Conservation (phyloP, 805 yeast species). For the Tetrapisispora pingtungensis region DNA sequence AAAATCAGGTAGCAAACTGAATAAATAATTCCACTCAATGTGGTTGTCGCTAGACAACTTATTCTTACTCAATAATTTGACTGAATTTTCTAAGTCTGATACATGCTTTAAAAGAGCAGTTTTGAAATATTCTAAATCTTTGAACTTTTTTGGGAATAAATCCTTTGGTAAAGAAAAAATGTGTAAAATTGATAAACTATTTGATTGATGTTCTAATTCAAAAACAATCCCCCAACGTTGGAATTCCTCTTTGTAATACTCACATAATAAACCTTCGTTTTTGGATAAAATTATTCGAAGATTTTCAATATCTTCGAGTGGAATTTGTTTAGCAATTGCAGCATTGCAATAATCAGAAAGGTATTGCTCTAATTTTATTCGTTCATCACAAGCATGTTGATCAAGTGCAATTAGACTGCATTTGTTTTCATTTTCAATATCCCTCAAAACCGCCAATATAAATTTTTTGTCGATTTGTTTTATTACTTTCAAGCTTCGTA, state of each 20-base stretch:
- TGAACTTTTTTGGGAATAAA: slow-evolving; percentile 29
- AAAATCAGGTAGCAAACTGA: slow-evolving; percentile 40
- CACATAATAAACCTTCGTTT: slow-evolving; percentile 29
- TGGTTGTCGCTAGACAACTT: background rate
- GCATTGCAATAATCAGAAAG: slow-evolving; percentile 31
- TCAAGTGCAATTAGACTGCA: slow-evolving; percentile 41
- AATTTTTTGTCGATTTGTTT: slow-evolving; percentile 58
- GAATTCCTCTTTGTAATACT: slow-evolving; percentile 24
- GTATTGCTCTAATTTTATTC: slow-evolving; percentile 49
- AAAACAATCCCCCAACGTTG: slow-evolving; percentile 38
- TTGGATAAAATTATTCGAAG: slow-evolving; percentile 14
- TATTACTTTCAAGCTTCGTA: slow-evolving; percentile 30
- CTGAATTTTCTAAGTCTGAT: slow-evolving; percentile 32
- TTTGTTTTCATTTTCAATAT: background rate
- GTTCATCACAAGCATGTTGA: slow-evolving; percentile 82
- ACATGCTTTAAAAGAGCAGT: slow-evolving; percentile 36
- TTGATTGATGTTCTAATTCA: background rate
- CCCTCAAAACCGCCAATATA: slow-evolving; percentile 35
- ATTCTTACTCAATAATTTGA: background rate
- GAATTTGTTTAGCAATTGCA: slow-evolving; percentile 17
- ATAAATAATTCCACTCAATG: slow-evolving; percentile 32
- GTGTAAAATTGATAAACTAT: slow-evolving; percentile 5
- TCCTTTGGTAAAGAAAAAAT: slow-evolving; percentile 37
- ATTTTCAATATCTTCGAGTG: slow-evolving; percentile 6
- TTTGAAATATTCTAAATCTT: slow-evolving; percentile 27